Evolutionary conservation across 2,329 filamentous ascomycete genomes (phyloP), one percentile per base, ranked within the genome.

Genomic region (Calonectria pauciramosa): DNA sequence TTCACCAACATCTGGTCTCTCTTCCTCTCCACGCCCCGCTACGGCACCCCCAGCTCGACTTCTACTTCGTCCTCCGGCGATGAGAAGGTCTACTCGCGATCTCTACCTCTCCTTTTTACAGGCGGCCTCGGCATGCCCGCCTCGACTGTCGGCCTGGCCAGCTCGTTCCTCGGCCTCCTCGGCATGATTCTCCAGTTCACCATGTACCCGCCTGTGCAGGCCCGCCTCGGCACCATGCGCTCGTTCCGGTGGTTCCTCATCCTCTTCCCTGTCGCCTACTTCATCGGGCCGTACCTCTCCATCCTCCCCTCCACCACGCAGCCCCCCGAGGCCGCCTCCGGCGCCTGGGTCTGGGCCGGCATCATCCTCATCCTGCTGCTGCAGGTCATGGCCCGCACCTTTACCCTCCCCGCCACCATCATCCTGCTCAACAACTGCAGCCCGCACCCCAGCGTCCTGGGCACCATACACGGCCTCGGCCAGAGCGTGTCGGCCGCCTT

Each of bases 351-450:
- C 64, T 79, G 77, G 77, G 69, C 51, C 0, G 77, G 77, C 5
- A 79, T 79, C 71, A 75, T 79, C 66, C 9, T 90, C 2, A 92
- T 95, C 2, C 87, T 95, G 2, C 87, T 91, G 20, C 82, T 95
- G 11, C 94, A 96, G 81, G 94, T 95, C 20, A 87, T 93, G 5
- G 94, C 93, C 0, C 89, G 94, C 34, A 96, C 94, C 0, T 95
- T 96, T 79, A 89, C 89, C 0, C 83, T 91, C 11, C 90, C 90
- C 1, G 89, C 89, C 4, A 90, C 88, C 80, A 90, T 91, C 44
- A 91, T 92, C 71, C 82, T 92, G 11, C 84, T 92, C 54, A 92
- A 92, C 78, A 92, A 93, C 79, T 90, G 90, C 78, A 90, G 89
- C 49, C 91, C 91, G 0, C 89, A 91, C 77, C 90, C 90, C 0